phyloP scores from a whole-genome alignment of 768 basidiomycete species.

The Rhizopogon roseolus region DNA sequence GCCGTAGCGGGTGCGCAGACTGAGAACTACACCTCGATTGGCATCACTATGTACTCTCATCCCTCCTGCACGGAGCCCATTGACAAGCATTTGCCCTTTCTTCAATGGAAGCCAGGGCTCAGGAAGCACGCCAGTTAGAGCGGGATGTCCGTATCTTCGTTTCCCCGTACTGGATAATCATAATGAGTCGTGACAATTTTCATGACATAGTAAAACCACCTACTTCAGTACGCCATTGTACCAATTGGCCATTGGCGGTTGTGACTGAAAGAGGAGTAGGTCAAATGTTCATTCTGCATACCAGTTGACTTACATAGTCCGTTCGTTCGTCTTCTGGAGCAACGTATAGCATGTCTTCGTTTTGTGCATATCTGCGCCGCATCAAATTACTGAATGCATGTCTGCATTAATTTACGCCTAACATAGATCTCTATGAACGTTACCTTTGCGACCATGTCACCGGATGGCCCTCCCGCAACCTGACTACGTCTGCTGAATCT shows the following conservation, averaged over 20 bases:
- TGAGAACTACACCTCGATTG: slow-evolving; percentile 73
- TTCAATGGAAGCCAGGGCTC: slow-evolving; percentile 93
- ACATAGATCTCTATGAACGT: slow-evolving; percentile 7
- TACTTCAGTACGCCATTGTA: slow-evolving; percentile 91
- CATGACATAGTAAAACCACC: slow-evolving; percentile 8
- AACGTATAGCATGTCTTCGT: slow-evolving; percentile 92
- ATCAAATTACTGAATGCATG: slow-evolving; percentile 64
- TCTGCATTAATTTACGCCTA: slow-evolving; percentile 1
- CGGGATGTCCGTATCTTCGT: slow-evolving; percentile 91
- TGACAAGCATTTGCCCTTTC: slow-evolving; percentile 73
- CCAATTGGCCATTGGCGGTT: slow-evolving; percentile 96
- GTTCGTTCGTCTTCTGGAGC: slow-evolving; percentile 92
- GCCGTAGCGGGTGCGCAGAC: slow-evolving; percentile 70
- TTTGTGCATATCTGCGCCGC: slow-evolving; percentile 83
- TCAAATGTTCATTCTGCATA: neutral
- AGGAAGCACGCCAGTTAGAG: slow-evolving; percentile 88
- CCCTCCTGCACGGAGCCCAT: slow-evolving; percentile 33
- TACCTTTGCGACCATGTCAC: slow-evolving; percentile 89
- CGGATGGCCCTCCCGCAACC: slow-evolving; percentile 76
- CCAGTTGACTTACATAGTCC: slow-evolving; percentile 59
- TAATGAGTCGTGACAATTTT: slow-evolving; percentile 4
- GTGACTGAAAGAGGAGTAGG: slow-evolving; percentile 49
- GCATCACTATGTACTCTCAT: slow-evolving; percentile 34
- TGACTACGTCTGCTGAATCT: slow-evolving; percentile 72
- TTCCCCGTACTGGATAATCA: slow-evolving; percentile 71